Conservation (phyloP, 2,329 filamentous ascomycete genomes). For the Colletotrichum sp. region DNA sequence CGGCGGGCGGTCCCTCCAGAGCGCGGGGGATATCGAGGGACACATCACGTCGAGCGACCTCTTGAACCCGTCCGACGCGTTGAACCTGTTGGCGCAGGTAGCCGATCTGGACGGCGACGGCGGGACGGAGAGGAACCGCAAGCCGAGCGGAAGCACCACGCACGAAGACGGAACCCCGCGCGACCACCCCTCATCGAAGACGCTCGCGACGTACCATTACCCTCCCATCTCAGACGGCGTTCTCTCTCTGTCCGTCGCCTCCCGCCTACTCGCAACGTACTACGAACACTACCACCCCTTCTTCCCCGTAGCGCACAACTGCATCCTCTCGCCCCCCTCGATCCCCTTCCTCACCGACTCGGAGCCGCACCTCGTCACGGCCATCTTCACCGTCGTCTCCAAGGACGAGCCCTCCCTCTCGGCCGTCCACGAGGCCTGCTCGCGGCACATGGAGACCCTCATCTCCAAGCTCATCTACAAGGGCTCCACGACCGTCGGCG, state of each 20-base stretch:
- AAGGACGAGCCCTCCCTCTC: slow-evolving; percentile 72
- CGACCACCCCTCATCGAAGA: not conserved
- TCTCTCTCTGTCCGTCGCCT: slow-evolving; percentile 27
- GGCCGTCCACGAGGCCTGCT: slow-evolving; percentile 68
- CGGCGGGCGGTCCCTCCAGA: slow-evolving; percentile 17
- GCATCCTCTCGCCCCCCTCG: slow-evolving; percentile 62
- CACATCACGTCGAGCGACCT: slow-evolving; percentile 44
- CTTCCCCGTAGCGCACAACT: slow-evolving; percentile 69
- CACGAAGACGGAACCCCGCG: slow-evolving; percentile 12
- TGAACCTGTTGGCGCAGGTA: slow-evolving; percentile 44
- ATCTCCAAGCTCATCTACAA: slow-evolving; percentile 72
- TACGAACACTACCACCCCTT: slow-evolving; percentile 72
- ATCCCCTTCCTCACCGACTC: slow-evolving; percentile 54
- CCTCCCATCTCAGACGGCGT: slow-evolving; percentile 35
- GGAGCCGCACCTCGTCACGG: slow-evolving; percentile 72
- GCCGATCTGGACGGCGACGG: slow-evolving; percentile 38
- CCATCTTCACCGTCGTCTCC: slow-evolving; percentile 72
- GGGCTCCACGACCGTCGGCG: slow-evolving; percentile 70
- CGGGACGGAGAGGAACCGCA: not conserved
- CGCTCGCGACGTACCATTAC: slow-evolving; percentile 24
- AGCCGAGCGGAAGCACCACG: slow-evolving; percentile 10
- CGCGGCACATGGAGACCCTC: slow-evolving; percentile 72
- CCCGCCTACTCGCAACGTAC: slow-evolving; percentile 31
- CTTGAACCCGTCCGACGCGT: slow-evolving; percentile 45
- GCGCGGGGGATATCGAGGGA: slow-evolving; percentile 35